phyloP scores from a whole-genome alignment of 2,329 filamentous ascomycete species.

The Pseudogymnoascus sp. region DNA sequence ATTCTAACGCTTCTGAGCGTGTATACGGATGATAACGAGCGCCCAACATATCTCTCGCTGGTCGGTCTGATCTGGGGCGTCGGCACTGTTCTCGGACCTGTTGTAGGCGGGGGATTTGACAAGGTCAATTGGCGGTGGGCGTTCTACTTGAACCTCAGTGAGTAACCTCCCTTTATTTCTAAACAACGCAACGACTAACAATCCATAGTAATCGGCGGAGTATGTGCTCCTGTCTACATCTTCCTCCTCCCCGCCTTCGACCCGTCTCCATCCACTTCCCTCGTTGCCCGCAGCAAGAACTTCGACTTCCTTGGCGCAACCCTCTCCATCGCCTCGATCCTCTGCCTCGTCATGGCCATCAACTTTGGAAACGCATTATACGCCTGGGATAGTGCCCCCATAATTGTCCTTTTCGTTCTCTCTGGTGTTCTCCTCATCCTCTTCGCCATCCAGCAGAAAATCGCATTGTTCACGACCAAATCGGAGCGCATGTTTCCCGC shows the following conservation, averaged over 20 bases:
- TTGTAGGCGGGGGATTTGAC: slow-evolving; percentile 28
- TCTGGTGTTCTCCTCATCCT: slow-evolving; percentile 30
- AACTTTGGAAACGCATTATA: slow-evolving; percentile 25
- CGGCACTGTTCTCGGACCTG: slow-evolving; percentile 19
- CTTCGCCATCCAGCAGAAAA: slow-evolving; percentile 17
- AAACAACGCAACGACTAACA: neutral
- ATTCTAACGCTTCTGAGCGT: slow-evolving; percentile 17
- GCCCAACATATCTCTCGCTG: slow-evolving; percentile 15
- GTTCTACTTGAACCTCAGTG: slow-evolving; percentile 28
- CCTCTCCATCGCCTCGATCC: slow-evolving; percentile 23
- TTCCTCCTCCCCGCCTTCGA: slow-evolving; percentile 17
- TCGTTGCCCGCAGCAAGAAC: slow-evolving; percentile 8
- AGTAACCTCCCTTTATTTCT: neutral
- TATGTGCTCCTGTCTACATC: slow-evolving; percentile 18
- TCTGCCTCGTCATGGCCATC: slow-evolving; percentile 23
- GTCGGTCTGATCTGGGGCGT: slow-evolving; percentile 19
- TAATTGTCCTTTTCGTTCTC: slow-evolving; percentile 33
- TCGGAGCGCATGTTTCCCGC: slow-evolving; percentile 17
- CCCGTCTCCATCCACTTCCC: slow-evolving; percentile 2
- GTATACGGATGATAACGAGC: slow-evolving; percentile 13
- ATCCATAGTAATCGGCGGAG: neutral
- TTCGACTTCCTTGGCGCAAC: slow-evolving; percentile 32
- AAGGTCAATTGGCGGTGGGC: slow-evolving; percentile 33
- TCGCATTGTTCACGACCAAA: slow-evolving; percentile 19
- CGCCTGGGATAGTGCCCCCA: slow-evolving; percentile 17